A percentile compares a stretch with the other conserved stretches of the same genome.
Evolutionary conservation across 2,329 filamentous ascomycete genomes (phyloP).

Genomic region (Xylariomycetidae sp.): DNA sequence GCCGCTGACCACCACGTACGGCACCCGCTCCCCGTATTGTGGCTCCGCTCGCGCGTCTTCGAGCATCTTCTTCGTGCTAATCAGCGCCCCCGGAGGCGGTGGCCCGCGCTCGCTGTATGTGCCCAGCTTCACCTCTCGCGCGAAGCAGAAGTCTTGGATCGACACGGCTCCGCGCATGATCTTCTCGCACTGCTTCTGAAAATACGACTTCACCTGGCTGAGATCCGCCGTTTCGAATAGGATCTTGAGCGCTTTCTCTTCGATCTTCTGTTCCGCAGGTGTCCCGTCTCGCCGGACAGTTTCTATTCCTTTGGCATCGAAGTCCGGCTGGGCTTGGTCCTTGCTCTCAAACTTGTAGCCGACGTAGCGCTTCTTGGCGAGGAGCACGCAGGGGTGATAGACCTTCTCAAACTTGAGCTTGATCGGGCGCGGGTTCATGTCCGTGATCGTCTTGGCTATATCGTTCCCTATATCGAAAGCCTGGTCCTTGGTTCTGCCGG

Average conservation of each 20-base stretch:
- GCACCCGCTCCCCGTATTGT: conserved; percentile 90
- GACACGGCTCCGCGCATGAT: conserved; percentile 86
- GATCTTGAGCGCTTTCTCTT: conserved; percentile 83
- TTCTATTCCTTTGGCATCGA: conserved; percentile 97
- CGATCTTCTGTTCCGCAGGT: conserved; percentile 91
- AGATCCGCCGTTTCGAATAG: conserved; percentile 88
- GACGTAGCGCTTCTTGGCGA: conserved; percentile 97
- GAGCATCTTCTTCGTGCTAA: conserved; percentile 81
- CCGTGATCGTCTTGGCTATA: conserved; percentile 80
- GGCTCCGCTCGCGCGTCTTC: conserved; percentile 81
- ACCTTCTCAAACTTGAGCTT: conserved; percentile 99
- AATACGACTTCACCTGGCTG: conserved; percentile 82
- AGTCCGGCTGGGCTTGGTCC: conserved; percentile 72
- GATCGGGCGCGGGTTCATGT: conserved; percentile 82
- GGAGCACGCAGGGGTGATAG: conserved; percentile 87
- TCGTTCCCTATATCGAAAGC: conserved; percentile 91
- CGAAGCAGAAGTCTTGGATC: conserved; percentile 94
- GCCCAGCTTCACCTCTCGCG: conserved; percentile 83
- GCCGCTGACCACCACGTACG: conserved; percentile 88
- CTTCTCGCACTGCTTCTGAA: conserved; percentile 83
- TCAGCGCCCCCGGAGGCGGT: conserved; percentile 79
- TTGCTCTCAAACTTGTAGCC: conserved; percentile 91
- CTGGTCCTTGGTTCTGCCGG: conserved; percentile 77
- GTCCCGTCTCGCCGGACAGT: conserved; percentile 93
- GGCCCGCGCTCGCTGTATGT: conserved; percentile 77